phyloP scores from a whole-genome alignment of 2,329 filamentous ascomycete genomes.

The Elsinoe arachidis region DNA sequence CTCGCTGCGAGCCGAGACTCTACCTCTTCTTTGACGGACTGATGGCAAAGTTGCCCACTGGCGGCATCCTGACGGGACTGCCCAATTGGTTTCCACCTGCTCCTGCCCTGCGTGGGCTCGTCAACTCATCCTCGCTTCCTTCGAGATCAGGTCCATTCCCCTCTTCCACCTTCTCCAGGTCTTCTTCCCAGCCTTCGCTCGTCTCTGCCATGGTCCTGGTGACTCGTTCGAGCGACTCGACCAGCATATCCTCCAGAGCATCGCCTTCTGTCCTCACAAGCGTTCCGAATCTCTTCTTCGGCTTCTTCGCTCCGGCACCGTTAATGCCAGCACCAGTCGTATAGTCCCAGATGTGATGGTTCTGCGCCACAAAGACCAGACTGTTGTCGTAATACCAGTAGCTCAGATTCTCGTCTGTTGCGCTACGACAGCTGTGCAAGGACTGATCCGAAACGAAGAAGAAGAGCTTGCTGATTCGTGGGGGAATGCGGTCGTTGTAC shows the following conservation, averaged over 20 bases:
- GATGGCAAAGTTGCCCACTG: conserved; percentile 11
- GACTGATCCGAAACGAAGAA: conserved; percentile 13
- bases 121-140: conserved; percentile 11
- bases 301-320: conserved; percentile 38
- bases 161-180: background rate
- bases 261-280: conserved; percentile 39
- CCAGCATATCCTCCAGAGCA: conserved; percentile 49
- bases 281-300: conserved; percentile 49
- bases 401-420: conserved; percentile 61
- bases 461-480: conserved; percentile 6
- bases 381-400: conserved; percentile 81
- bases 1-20: background rate
- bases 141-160: conserved; percentile 1
- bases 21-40: conserved; percentile 10
- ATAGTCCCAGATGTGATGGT: conserved; percentile 64
- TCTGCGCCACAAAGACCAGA: conserved; percentile 63
- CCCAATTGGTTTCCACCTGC: background rate
- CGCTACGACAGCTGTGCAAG: conserved; percentile 61
- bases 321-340: conserved; percentile 3
- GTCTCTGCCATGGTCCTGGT: conserved; percentile 36
- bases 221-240: conserved; percentile 44
- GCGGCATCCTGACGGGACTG: conserved; percentile 9
- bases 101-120: background rate
- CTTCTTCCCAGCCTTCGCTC: conserved; percentile 31
- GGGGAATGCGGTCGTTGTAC: conserved; percentile 42